Conservation (phyloP, 208 protist species). For the Leishmania gerbilli region DNA sequence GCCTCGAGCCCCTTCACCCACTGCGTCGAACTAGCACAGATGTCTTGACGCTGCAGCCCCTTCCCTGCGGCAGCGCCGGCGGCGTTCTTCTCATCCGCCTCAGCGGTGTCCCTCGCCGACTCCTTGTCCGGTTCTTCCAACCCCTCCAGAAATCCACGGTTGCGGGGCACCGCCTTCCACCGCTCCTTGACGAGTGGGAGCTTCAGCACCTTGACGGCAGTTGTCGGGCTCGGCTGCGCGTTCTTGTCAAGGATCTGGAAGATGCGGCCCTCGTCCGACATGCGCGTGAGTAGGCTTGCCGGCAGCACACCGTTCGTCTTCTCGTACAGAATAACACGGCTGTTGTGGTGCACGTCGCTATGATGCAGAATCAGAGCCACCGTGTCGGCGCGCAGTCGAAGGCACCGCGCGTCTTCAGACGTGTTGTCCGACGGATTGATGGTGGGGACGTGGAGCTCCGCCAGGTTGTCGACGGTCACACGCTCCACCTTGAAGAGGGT, state of each 20-base stretch:
- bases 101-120: conserved; percentile 3
- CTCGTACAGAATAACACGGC: conserved; percentile 79
- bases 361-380: conserved; percentile 87
- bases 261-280: conserved; percentile 64
- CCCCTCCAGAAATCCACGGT: conserved; percentile 68
- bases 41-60: conserved; percentile 1
- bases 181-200: conserved; percentile 66
- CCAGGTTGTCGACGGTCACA: conserved; percentile 68
- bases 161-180: conserved; percentile 86
- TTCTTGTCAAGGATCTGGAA: conserved; percentile 82
- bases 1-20: conserved; percentile 82
- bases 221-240: conserved; percentile 76
- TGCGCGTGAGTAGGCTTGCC: conserved; percentile 73
- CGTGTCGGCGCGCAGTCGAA: conserved; percentile 84
- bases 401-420: conserved; percentile 59
- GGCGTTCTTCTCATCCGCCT: neutral
- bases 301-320: conserved; percentile 81
- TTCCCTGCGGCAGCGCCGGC: conserved; percentile 6
- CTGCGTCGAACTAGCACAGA: conserved; percentile 42
- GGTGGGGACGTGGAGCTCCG: conserved; percentile 83
- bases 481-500: conserved; percentile 85
- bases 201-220: conserved; percentile 56
- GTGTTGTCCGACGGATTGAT: conserved; percentile 71
- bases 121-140: conserved; percentile 32
- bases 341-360: conserved; percentile 79